Conservation (phyloP, 208 protist species). For the Wallacemonas sp. region DNA sequence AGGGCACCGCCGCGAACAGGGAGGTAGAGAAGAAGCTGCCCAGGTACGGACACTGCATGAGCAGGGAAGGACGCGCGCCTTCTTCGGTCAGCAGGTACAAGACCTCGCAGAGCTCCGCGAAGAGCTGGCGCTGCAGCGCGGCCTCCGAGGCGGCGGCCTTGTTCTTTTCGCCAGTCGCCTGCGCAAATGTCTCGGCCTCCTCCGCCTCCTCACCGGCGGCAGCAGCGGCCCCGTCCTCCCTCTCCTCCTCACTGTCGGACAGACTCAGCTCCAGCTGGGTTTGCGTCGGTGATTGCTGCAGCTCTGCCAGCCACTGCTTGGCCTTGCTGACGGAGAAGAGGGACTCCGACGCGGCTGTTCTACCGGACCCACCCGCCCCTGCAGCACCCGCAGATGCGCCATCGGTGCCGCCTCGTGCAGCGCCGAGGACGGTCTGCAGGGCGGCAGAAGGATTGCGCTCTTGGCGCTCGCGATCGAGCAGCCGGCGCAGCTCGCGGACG, state of each 20-base stretch:
- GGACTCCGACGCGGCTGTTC: neutral
- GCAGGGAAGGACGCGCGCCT: slow-evolving; percentile 64
- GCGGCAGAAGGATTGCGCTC: slow-evolving; percentile 7
- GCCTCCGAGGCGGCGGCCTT: neutral
- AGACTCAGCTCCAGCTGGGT: neutral
- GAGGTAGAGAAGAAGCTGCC: slow-evolving; percentile 38
- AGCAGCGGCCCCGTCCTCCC: neutral
- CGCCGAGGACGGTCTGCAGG: slow-evolving; percentile 2
- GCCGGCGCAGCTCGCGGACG: slow-evolving; percentile 55
- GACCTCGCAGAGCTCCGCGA: slow-evolving; percentile 49
- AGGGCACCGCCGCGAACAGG: slow-evolving; percentile 16
- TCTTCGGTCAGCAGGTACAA: slow-evolving; percentile 53
- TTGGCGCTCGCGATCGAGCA: slow-evolving; percentile 26
- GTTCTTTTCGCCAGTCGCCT: neutral
- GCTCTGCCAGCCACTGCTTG: neutral
- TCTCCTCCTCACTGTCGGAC: slow-evolving; percentile 2
- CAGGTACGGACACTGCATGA: slow-evolving; percentile 56
- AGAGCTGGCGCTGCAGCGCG: slow-evolving; percentile 21
- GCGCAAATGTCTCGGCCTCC: neutral
- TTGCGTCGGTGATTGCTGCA: neutral
- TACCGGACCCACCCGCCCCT: neutral
- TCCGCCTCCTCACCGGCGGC: neutral
- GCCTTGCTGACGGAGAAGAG: slow-evolving; percentile 5
- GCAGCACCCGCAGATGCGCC: too few species aligned
- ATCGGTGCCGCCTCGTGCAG: neutral